Evolutionary conservation across 768 basidiomycete species (phyloP).

Genomic region (Mycena crocata): DNA sequence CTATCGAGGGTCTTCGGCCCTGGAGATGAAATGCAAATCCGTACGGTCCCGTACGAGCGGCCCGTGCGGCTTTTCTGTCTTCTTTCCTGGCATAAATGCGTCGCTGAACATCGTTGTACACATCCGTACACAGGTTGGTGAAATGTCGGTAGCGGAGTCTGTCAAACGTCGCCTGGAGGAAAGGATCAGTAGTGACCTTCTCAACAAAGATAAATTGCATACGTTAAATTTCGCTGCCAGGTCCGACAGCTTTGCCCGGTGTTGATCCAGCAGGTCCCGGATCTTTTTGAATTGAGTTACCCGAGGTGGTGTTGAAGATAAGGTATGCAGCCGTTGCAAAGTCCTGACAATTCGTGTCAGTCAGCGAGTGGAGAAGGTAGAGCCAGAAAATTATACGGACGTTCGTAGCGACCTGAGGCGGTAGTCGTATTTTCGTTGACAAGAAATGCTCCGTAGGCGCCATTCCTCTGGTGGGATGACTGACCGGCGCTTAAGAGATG

Average conservation of each 20-base stretch:
- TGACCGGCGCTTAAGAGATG: conserved; percentile 18
- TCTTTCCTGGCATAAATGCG: conserved; percentile 12
- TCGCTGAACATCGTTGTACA: conserved; percentile 14
- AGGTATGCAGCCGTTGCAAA: conserved; percentile 21
- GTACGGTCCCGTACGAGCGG: conserved; percentile 6
- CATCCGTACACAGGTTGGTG: background rate
- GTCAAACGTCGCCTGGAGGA: conserved; percentile 24
- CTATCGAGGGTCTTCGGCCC: conserved; percentile 16
- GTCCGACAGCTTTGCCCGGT: conserved; percentile 28
- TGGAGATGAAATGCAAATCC: conserved; percentile 6
- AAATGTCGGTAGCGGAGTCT: conserved; percentile 18
- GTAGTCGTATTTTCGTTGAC: conserved; percentile 22
- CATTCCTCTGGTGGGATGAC: conserved; percentile 19
- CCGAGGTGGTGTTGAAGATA: conserved; percentile 18
- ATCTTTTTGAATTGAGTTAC: conserved; percentile 12
- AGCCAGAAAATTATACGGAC: background rate
- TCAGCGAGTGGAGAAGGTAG: background rate
- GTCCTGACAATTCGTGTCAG: conserved; percentile 11
- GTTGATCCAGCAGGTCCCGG: conserved; percentile 19
- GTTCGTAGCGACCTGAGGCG: conserved; percentile 24
- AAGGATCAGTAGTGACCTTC: background rate
- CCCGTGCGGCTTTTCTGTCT: conserved; percentile 18
- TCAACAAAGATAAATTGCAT: background rate
- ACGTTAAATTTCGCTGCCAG: conserved; percentile 32
- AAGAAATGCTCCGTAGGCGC: conserved; percentile 20